Evolutionary conservation across 371 early-diverging fungal genomes (phyloP).

Genomic region (Mortierella sp.): DNA sequence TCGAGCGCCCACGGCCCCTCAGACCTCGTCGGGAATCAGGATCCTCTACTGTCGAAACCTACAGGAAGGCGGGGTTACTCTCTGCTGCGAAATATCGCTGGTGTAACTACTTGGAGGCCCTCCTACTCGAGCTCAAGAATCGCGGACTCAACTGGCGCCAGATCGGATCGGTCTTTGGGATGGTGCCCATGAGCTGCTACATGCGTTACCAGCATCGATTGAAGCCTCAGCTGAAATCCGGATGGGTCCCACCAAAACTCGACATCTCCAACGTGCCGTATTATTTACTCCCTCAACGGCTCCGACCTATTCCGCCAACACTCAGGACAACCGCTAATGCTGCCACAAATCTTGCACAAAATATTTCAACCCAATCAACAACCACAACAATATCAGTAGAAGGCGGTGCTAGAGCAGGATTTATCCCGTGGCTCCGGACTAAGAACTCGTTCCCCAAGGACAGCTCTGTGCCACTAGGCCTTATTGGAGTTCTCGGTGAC

Average conservation of each 20-base stretch:
- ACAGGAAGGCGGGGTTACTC: constrained; percentile 12
- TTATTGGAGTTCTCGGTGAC: constrained; percentile 14
- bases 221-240: constrained; percentile 6
- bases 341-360: background rate
- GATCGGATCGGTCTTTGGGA: constrained; percentile 33
- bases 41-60: background rate
- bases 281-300: constrained; percentile 29
- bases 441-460: background rate
- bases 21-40: background rate
- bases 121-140: constrained; percentile 23
- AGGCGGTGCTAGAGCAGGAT: background rate
- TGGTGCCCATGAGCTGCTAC: constrained; percentile 32
- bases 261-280: constrained; percentile 19
- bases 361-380: background rate
- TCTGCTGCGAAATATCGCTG: constrained; percentile 12
- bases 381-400: background rate
- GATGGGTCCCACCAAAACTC: constrained; percentile 36
- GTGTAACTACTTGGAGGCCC: constrained; percentile 26
- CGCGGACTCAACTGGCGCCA: constrained; percentile 46
- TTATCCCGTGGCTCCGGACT: background rate
- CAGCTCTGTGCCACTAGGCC: background rate
- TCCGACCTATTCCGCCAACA: background rate
- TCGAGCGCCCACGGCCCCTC: background rate
- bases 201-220: constrained; percentile 24
- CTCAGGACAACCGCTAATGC: too few relatives aligned